Base-by-base conservation (phyloP, 2,329 filamentous ascomycete species). In the Colletotrichum neosansevieriae region DNA sequence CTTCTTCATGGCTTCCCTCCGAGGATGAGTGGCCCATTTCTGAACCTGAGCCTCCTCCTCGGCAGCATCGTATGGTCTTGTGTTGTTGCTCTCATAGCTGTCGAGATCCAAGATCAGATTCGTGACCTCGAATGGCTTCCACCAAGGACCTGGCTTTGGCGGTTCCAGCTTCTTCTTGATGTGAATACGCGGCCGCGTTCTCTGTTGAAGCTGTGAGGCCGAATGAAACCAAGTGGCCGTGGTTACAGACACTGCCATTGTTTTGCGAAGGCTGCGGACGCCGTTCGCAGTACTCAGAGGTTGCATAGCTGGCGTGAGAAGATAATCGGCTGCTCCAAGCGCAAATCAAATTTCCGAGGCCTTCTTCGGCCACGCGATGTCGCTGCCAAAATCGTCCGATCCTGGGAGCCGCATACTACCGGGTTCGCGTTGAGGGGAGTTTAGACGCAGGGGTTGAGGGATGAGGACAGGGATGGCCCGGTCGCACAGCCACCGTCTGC, bases 91-190 rank as follows among this genome's bases (percentile, higher is more conserved):
- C 19, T 82, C 79, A 68, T 83, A 80, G 50, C 83, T 82, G 70
- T 88, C 86, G 44, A 89, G 83, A 66, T 88, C 84, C 44, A 88
- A 78, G 3, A 87, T 74, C 11, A 84, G 70, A 17, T 79, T 61
- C 12, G 83, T 79, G 45, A 84, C 76, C 24, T 82, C 58, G 21
- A 70, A 71, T 5, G 68, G 68, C 19, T 42, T 63, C 68, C 68
- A 71, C 36, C 56, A 67, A 15, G 40, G 47, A 11, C 67, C 62
- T 15, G 59, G 13, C 17, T 42, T 34, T 36, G 56, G 63, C 13
- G 58, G 36, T n/a, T 5, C 36, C 11, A 50, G 51, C 34, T 42
- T 69, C 38, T 58, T 68, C 45, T 59, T 69, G 57, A 15, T n/a
- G 56, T 66, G 66, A 38, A 66, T 51, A n/a, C 63, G 19, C 12